Conservation (phyloP, 2,329 filamentous ascomycete genomes). For the Daldinia sp. region DNA sequence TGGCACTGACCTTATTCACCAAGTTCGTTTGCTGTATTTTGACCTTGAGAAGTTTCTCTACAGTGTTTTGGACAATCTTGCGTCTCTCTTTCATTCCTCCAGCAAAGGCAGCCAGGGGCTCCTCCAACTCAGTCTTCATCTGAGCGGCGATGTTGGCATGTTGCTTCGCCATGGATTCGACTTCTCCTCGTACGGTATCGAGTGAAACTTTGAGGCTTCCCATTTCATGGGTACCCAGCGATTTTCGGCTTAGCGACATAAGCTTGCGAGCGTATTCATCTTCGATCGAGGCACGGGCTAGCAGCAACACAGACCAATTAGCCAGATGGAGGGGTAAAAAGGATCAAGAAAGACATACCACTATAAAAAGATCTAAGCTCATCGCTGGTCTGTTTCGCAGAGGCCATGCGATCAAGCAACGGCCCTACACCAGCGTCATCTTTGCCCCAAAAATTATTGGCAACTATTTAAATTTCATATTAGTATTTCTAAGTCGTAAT, state of each 20-base stretch:
- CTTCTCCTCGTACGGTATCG: conserved; percentile 87
- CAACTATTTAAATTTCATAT: conserved; percentile 68
- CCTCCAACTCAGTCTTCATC: conserved; percentile 96
- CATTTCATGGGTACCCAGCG: conserved; percentile 86
- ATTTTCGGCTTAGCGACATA: conserved; percentile 85
- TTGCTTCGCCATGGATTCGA: conserved; percentile 93
- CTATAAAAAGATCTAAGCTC: conserved; percentile 93
- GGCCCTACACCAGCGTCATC: conserved; percentile 96
- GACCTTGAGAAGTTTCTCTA: conserved; percentile 92
- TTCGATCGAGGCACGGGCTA: conserved; percentile 91
- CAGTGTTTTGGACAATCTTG: conserved; percentile 94
- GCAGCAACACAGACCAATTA: conserved; percentile 12
- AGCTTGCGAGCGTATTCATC: conserved; percentile 96
- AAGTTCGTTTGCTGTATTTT: conserved; percentile 91
- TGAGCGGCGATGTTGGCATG: conserved; percentile 90
- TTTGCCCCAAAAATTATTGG: conserved; percentile 99
- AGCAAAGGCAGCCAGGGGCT: conserved; percentile 89
- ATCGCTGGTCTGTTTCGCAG: conserved; percentile 93
- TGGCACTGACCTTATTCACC: conserved; percentile 83
- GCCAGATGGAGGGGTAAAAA: not conserved
- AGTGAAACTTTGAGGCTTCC: conserved; percentile 87
- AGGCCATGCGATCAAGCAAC: conserved; percentile 92
- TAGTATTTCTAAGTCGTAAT: conserved; percentile 34
- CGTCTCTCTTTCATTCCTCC: conserved; percentile 96
- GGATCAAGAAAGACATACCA: conserved; percentile 61